phyloP scores from a whole-genome alignment of 805 yeast genomes.

The Cyberlindnera maritima region DNA sequence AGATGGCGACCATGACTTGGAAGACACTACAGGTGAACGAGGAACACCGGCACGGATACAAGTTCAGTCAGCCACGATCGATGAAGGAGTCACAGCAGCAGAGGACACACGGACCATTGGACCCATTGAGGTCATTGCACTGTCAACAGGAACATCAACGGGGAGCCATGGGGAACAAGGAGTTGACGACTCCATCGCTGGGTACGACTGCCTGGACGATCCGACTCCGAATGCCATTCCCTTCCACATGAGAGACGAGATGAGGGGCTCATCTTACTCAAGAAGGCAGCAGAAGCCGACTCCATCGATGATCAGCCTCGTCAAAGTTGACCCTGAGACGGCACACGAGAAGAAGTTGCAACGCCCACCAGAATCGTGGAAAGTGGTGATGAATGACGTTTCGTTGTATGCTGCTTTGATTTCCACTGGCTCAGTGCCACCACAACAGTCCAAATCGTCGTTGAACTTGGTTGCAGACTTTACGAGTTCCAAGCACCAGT shows the following conservation, averaged over 20 bases:
- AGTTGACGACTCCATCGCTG: neutral
- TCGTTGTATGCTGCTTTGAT: conserved; percentile 38
- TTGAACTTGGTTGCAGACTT: conserved; percentile 24
- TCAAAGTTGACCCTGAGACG: conserved; percentile 5
- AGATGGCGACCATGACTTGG: neutral
- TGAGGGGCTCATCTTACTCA: conserved; percentile 10
- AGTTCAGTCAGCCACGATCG: neutral
- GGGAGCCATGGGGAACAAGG: neutral
- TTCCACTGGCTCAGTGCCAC: conserved; percentile 31
- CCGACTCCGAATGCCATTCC: neutral
- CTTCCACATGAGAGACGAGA: neutral
- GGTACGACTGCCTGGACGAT: neutral
- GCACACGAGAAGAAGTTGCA: conserved; percentile 10
- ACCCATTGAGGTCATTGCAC: conserved; percentile 14
- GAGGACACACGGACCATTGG: neutral
- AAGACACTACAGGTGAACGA: no score
- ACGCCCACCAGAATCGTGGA: conserved; percentile 26
- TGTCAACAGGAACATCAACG: conserved; percentile 5
- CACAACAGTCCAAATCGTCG: conserved; percentile 12
- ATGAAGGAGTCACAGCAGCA: neutral
- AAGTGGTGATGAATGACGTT: conserved; percentile 33
- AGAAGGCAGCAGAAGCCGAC: conserved; percentile 11
- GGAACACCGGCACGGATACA: no score
- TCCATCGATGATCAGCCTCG: conserved; percentile 11
- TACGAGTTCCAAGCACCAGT: conserved; percentile 22